Base-by-base conservation (phyloP, 257 asterid genomes). In the Eucommia ulmoides region DNA sequence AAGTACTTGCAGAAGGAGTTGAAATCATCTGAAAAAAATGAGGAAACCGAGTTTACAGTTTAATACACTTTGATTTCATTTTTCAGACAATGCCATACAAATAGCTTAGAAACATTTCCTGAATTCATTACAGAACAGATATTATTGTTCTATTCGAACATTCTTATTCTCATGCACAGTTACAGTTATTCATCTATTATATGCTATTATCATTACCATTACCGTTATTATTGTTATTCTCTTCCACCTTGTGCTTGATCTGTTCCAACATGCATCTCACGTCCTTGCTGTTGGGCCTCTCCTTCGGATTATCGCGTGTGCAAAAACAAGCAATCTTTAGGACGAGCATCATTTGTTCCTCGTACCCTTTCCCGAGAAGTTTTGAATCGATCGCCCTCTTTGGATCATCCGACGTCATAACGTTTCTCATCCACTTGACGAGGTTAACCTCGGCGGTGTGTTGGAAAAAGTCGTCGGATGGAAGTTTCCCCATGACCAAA, bases 321-420 rank as follows among this genome's bases (percentile, higher is more conserved):
- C 97, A 88, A 55, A 81, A 88, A 17, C 87, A 84, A 15, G 97
- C 94, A 56, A 84, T 79, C 61, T 88, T 88, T 52, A 88, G 86
- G 44, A 82, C 89, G 78, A 88, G 50, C 49, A 88, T 62, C 86
- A 88, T 84, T 62, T 84, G 94, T 64, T 88, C 88, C 63, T 88
- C 95, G 12, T 73, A 68, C 49, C 92, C 94, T 1, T 65, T 75
- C 20, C 83, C 94, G 59, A 72, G 0, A 51, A 88, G 65, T 29
- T 24, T 74, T 8, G 69, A 57, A 51, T 88, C 95, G 3, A 88
- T 63, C 3, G 97, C 95, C 22, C 74, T 61, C 10, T 61, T 72
- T 11, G 93, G 95, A 38, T 84, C 83, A 19, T 68, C 93, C 4
- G 95, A 88, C 26, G 65, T 53, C 87, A 77, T 88, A 64, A 78